phyloP scores from a whole-genome alignment of 345 rosid genomes.

The Bruguiera sexangula region DNA sequence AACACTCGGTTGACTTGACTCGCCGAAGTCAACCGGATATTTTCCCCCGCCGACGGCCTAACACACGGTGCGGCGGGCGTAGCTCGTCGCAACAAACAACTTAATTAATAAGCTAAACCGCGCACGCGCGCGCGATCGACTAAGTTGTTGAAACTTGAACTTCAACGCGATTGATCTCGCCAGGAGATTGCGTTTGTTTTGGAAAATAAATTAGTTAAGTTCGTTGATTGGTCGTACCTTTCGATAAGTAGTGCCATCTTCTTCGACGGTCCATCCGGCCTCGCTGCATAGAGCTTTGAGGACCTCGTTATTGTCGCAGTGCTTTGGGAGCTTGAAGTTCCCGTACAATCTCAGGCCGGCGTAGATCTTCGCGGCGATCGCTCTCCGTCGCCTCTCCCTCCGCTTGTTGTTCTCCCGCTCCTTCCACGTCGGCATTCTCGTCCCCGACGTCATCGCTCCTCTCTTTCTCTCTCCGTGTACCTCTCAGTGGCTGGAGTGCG shows the following conservation, averaged over 20 bases:
- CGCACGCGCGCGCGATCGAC: not conserved
- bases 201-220: too few species aligned
- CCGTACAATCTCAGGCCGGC: constrained; percentile 81
- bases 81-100: not conserved
- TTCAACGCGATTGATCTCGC: too few species aligned
- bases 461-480: not conserved
- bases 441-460: constrained; percentile 57
- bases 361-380: constrained; percentile 83
- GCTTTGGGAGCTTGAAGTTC: constrained; percentile 81
- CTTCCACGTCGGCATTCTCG: constrained; percentile 80
- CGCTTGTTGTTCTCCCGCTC: constrained; percentile 90
- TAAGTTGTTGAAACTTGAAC: too few species aligned
- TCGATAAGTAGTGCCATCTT: constrained; percentile 83
- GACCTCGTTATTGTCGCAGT: constrained; percentile 88
- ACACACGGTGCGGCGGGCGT: not conserved
- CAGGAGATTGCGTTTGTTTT: too few species aligned
- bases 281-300: constrained; percentile 83
- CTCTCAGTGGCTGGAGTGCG: too few species aligned
- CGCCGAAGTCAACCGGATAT: too few species aligned
- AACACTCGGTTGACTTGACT: not conserved
- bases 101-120: not conserved
- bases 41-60: not conserved
- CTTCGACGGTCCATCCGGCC: constrained; percentile 87
- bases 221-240: constrained; percentile 42
- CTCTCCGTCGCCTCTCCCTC: constrained; percentile 81